Conservation (phyloP, 2,329 filamentous ascomycete species). For the Graphiopsis chlorocephala region DNA sequence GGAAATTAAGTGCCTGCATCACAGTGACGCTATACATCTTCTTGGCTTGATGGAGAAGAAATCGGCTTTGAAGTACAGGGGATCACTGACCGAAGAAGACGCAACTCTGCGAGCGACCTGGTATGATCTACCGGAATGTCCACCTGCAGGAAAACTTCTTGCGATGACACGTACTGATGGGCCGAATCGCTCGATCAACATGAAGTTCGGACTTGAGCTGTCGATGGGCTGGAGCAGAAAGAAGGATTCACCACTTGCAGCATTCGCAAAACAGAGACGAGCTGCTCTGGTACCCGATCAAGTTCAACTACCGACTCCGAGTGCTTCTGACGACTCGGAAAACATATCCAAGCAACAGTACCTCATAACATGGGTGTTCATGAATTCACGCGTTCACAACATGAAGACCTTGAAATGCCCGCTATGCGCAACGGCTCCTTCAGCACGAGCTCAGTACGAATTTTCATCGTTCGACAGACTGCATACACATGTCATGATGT, state of each 20-base stretch:
- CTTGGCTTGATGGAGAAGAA: conserved; percentile 27
- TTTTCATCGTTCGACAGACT: conserved; percentile 31
- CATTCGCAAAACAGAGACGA: conserved; percentile 18
- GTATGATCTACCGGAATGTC: conserved; percentile 32
- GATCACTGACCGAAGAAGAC: conserved; percentile 18
- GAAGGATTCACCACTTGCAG: conserved; percentile 24
- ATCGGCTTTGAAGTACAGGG: neutral
- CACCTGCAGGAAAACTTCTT: conserved; percentile 20
- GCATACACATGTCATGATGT: conserved; percentile 34
- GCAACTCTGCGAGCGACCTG: conserved; percentile 29
- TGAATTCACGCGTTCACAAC: conserved; percentile 15
- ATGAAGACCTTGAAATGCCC: conserved; percentile 18
- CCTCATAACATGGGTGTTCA: conserved; percentile 28
- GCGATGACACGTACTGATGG: conserved; percentile 24
- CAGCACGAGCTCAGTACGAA: conserved; percentile 5
- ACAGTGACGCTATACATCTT: conserved; percentile 30
- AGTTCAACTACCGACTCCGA: conserved; percentile 28
- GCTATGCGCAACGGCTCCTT: neutral
- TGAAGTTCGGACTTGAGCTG: conserved; percentile 27
- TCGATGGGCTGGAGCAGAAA: conserved; percentile 29
- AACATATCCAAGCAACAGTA: conserved; percentile 12
- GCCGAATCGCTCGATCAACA: conserved; percentile 15
- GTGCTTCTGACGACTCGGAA: conserved; percentile 25
- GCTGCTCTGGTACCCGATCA: neutral
- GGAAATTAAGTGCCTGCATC: conserved; percentile 30